A percentile compares a stretch with the other conserved stretches of the same genome.
Evolutionary conservation across 129 eudicot genomes (phyloP).

Genomic region (Dittrichia graveolens): DNA sequence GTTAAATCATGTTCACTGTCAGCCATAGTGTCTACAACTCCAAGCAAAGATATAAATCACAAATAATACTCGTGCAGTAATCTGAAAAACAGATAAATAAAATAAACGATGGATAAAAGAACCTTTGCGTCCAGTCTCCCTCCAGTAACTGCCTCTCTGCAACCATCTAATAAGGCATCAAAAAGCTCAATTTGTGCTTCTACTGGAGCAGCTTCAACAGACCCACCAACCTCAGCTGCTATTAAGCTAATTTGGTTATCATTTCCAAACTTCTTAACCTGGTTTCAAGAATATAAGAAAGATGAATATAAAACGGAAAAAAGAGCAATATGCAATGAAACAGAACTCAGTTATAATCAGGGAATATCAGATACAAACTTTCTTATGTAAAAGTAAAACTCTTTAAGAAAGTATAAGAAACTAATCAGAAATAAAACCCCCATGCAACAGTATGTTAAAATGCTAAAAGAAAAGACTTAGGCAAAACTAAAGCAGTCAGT

Average conservation of each 20-base stretch:
- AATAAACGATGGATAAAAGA: not conserved
- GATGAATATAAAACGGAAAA: conserved; percentile 4
- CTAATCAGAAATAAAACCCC: too few species aligned
- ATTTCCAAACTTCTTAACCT: conserved; percentile 96
- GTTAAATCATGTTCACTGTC: conserved; percentile 24
- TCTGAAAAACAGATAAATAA: not conserved
- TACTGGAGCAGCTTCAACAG: conserved; percentile 84
- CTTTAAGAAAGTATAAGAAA: too few species aligned
- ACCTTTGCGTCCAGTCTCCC: conserved; percentile 77
- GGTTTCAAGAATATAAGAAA: conserved; percentile 14
- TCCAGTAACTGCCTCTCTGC: conserved; percentile 79
- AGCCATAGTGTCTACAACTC: conserved; percentile 22
- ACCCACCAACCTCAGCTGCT: conserved; percentile 94
- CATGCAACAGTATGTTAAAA: too few species aligned
- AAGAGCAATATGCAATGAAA: conserved; percentile 15
- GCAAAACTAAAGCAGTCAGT: not conserved
- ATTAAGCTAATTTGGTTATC: conserved; percentile 81
- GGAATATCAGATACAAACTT: not conserved
- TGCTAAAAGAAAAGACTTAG: too few species aligned
- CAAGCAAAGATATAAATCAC: conserved; percentile 24
- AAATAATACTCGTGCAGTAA: not conserved
- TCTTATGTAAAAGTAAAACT: not conserved
- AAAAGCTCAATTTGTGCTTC: conserved; percentile 94
- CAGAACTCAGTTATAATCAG: conserved; percentile 10
- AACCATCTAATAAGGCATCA: conserved; percentile 90